Percentiles rank a stretch among this genome's conserved stretches.
phyloP scores from a whole-genome alignment of 2,329 filamentous ascomycete genomes.

The Fusarium circinatum region DNA sequence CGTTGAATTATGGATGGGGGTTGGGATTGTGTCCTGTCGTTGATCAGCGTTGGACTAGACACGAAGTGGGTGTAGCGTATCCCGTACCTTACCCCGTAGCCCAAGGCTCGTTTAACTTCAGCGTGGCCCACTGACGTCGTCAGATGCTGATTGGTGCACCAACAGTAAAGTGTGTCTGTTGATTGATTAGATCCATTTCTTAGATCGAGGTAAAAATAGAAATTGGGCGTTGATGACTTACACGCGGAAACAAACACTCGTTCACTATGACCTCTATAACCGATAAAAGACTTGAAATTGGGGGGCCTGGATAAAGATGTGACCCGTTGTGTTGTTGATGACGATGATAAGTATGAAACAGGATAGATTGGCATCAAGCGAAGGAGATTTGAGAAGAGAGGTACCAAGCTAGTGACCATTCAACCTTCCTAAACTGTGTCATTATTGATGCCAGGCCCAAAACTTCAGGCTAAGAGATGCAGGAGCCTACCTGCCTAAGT shows the following conservation, averaged over 20 bases:
- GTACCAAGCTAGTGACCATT: neutral
- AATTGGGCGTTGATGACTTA: neutral
- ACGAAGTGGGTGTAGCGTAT: conserved; percentile 7
- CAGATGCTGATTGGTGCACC: conserved; percentile 16
- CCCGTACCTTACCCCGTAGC: neutral
- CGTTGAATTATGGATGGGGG: conserved; percentile 7
- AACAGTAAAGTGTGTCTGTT: neutral
- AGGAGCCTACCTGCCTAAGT: neutral
- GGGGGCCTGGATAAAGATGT: neutral
- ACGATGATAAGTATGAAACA: neutral
- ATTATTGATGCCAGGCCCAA: too few species aligned
- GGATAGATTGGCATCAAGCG: neutral
- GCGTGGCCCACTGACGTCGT: conserved; percentile 7
- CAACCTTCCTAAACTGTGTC: neutral
- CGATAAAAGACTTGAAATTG: neutral
- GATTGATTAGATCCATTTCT: neutral
- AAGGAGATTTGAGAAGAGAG: neutral
- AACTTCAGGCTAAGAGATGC: too few species aligned
- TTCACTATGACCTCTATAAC: neutral
- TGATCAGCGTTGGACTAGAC: conserved; percentile 21
- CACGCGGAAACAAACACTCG: neutral
- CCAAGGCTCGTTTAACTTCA: conserved; percentile 11
- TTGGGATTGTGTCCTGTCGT: conserved; percentile 22
- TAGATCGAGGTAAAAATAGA: neutral
- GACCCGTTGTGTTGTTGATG: neutral